Evolutionary conservation across 2,329 filamentous ascomycete species (phyloP).

Genomic region (Mariannaea sp.): DNA sequence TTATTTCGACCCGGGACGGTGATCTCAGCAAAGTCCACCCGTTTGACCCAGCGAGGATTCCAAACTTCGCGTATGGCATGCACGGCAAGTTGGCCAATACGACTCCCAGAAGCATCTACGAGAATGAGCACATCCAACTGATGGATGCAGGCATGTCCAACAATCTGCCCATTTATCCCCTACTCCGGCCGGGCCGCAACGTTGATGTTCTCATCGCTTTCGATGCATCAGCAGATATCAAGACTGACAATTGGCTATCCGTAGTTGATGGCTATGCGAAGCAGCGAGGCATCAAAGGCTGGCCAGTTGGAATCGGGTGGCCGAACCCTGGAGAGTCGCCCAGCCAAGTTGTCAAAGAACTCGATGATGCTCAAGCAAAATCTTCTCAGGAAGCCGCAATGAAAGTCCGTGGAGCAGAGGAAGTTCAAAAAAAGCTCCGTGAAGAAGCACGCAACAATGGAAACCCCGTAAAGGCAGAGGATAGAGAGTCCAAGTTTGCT

Average conservation of each 20-base stretch:
- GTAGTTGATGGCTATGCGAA: constrained; percentile 91
- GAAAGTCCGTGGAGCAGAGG: constrained; percentile 66
- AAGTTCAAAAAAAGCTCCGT: constrained; percentile 46
- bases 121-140: constrained; percentile 72
- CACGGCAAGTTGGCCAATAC: constrained; percentile 73
- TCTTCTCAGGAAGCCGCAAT: constrained; percentile 63
- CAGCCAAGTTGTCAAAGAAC: constrained; percentile 64
- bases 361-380: constrained; percentile 68
- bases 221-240: constrained; percentile 91
- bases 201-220: constrained; percentile 93
- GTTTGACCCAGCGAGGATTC: constrained; percentile 87
- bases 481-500: constrained; percentile 46
- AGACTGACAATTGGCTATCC: constrained; percentile 93
- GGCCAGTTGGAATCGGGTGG: constrained; percentile 96
- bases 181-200: constrained; percentile 84
- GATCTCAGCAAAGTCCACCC: constrained; percentile 92
- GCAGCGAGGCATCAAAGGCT: constrained; percentile 89
- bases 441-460: constrained; percentile 33
- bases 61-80: constrained; percentile 88
- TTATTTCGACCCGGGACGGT: constrained; percentile 81
- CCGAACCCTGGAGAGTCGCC: constrained; percentile 66
- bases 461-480: constrained; percentile 31
- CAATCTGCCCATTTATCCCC: constrained; percentile 93
- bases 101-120: constrained; percentile 77
- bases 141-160: constrained; percentile 99